Conservation (phyloP, 768 basidiomycete genomes). For the Gautieria morchelliformis region DNA sequence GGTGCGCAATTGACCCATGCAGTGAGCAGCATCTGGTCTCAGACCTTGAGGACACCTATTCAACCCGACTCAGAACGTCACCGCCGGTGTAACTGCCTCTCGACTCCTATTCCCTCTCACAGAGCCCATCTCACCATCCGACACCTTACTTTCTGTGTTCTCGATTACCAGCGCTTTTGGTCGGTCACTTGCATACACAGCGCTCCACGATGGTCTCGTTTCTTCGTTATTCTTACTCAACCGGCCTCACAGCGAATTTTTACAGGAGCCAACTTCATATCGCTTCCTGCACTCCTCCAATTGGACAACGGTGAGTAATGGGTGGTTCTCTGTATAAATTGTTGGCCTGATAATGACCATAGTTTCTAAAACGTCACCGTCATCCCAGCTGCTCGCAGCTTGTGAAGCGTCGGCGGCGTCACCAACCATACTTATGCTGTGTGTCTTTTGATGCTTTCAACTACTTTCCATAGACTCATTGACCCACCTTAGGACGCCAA, state of each 20-base stretch:
- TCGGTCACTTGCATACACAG: slow-evolving; percentile 68
- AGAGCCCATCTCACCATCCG: slow-evolving; percentile 55
- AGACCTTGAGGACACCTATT: not conserved
- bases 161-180: slow-evolving; percentile 71
- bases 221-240: not conserved
- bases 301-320: slow-evolving; percentile 28
- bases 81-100: slow-evolving; percentile 78
- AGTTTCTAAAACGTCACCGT: slow-evolving; percentile 17
- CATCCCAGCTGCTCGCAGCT: not conserved
- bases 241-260: not conserved
- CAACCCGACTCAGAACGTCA: slow-evolving; percentile 43
- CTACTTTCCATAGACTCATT: not conserved
- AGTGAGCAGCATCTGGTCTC: slow-evolving; percentile 12
- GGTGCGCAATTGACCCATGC: slow-evolving; percentile 69
- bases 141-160: slow-evolving; percentile 71
- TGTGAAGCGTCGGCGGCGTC: slow-evolving; percentile 9
- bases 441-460: slow-evolving; percentile 6
- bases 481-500: slow-evolving; percentile 26
- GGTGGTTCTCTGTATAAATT: not conserved
- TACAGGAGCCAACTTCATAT: slow-evolving; percentile 44
- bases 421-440: slow-evolving; percentile 69
- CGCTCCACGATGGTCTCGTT: slow-evolving; percentile 53
- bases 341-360: not conserved
- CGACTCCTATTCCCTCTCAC: slow-evolving; percentile 69
- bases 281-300: slow-evolving; percentile 45